Conservation (phyloP, 2,329 filamentous ascomycete species). For the Thelonectria olida region DNA sequence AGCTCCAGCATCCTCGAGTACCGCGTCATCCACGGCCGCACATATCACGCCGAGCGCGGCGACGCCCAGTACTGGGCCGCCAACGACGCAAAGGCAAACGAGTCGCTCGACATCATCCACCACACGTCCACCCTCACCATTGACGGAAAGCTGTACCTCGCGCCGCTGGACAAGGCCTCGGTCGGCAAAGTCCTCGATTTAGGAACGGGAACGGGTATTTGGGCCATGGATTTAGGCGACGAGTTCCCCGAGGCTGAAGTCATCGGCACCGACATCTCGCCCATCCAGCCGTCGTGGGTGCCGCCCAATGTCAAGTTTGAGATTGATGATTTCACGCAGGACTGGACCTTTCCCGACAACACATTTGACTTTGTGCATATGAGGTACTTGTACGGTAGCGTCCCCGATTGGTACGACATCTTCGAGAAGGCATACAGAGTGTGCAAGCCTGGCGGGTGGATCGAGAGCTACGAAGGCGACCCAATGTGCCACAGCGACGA, state of each 20-base stretch:
- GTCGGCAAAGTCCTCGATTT: conserved; percentile 21
- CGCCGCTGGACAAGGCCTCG: not conserved
- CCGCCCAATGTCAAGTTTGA: conserved; percentile 22
- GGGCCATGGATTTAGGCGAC: conserved; percentile 24
- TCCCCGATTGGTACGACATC: conserved; percentile 15
- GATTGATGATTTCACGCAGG: conserved; percentile 13
- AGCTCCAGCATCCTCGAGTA: not conserved
- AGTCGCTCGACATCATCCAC: conserved; percentile 16
- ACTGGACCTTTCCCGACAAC: conserved; percentile 10
- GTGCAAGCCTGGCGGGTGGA: conserved; percentile 17
- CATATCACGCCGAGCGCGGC: not conserved
- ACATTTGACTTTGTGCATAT: conserved; percentile 21
- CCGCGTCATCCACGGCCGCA: not conserved
- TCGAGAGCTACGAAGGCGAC: conserved; percentile 1
- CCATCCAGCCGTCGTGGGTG: conserved; percentile 10
- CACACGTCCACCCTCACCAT: conserved; percentile 16
- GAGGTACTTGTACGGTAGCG: conserved; percentile 15
- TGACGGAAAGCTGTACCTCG: conserved; percentile 9
- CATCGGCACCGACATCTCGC: conserved; percentile 18
- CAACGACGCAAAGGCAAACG: conserved; percentile 18
- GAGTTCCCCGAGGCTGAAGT: conserved; percentile 16
- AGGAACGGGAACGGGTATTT: conserved; percentile 26
- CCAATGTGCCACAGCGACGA: not conserved
- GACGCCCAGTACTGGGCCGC: conserved; percentile 19
- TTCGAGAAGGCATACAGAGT: conserved; percentile 16